Conservation (phyloP, 1,284 basidiomycete genomes). For the Ceratobasidium sp. region DNA sequence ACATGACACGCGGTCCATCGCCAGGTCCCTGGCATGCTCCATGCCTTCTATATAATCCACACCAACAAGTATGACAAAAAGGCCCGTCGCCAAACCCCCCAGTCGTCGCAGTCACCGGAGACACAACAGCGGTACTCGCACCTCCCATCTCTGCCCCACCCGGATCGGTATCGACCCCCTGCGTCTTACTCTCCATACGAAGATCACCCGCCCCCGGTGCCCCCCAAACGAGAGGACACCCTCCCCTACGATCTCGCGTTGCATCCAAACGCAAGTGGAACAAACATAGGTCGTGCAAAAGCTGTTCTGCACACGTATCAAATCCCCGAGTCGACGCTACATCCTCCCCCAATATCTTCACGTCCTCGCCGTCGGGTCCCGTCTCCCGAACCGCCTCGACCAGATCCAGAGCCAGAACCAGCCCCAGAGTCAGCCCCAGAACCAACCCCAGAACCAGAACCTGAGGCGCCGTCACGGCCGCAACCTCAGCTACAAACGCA, state of each 20-base stretch:
- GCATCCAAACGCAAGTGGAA: conserved; percentile 7
- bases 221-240: conserved; percentile 9
- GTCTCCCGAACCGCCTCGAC: neutral
- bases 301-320: conserved; percentile 40
- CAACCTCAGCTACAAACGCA: neutral
- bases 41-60: conserved; percentile 43
- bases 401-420: neutral
- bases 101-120: neutral
- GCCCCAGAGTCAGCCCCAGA: neutral
- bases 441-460: conserved; percentile 1
- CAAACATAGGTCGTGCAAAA: conserved; percentile 24
- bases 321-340: conserved; percentile 39
- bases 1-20: neutral
- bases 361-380: conserved; percentile 1
- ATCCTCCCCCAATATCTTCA: conserved; percentile 8
- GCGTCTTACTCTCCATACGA: conserved; percentile 35
- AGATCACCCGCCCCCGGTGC: conserved; percentile 26
- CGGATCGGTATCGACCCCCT: conserved; percentile 16
- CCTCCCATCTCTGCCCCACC: conserved; percentile 25
- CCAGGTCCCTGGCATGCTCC: conserved; percentile 33
- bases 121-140: conserved; percentile 9
- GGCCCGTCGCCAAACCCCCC: neutral
- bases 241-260: conserved; percentile 29
- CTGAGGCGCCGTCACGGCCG: neutral
- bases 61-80: conserved; percentile 19